Conservation (phyloP, 495 filamentous ascomycete genomes). For the Penicillium odoratum region DNA sequence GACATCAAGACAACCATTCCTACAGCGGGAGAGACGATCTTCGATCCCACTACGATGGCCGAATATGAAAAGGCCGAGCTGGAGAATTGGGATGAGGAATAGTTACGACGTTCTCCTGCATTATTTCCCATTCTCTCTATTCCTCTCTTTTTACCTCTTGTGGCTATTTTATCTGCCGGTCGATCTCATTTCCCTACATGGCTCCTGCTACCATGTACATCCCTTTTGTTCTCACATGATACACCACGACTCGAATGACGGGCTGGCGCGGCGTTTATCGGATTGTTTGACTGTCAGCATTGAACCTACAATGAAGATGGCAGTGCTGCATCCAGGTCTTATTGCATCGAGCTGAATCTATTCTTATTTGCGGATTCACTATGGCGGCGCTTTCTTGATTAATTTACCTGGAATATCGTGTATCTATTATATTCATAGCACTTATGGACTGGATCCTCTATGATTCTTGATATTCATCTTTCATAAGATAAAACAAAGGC, state of each 20-base stretch:
- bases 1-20: constrained; percentile 65
- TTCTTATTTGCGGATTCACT: neutral
- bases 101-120: neutral
- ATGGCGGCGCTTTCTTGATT: neutral
- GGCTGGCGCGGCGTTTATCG: constrained; percentile 20
- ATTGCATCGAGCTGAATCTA: neutral
- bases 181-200: neutral
- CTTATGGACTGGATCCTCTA: neutral
- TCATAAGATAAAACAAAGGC: neutral
- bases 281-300: neutral
- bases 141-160: neutral
- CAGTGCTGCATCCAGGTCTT: neutral
- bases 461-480: neutral
- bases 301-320: neutral
- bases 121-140: neutral
- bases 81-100: constrained; percentile 73
- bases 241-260: constrained; percentile 25
- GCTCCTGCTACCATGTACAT: neutral
- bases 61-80: constrained; percentile 65
- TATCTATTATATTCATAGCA: neutral
- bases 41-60: constrained; percentile 57
- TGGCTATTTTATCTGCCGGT: neutral
- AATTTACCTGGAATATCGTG: neutral
- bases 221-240: constrained; percentile 10
- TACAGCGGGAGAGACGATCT: constrained; percentile 59